These are phyloP conservation scores for Aspergillus hiratsukae DNA, from an alignment of 2,329 filamentous ascomycete species.

Conservation along the genomic window DNA sequence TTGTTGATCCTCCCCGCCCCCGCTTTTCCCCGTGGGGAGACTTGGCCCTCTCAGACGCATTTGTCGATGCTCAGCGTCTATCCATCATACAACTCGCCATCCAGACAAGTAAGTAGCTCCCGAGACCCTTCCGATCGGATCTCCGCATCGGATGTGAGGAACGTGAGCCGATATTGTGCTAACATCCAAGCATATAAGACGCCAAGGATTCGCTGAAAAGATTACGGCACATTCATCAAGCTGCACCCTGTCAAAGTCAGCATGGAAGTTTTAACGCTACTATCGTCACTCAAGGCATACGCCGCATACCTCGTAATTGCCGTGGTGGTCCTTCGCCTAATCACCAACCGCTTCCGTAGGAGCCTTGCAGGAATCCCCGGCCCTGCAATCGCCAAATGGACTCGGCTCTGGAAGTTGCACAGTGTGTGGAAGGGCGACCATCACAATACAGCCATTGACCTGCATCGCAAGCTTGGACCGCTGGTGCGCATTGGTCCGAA, in stretches of 20 bases:
- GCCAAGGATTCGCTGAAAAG: background rate
- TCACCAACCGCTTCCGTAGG: background rate
- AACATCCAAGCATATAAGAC: background rate
- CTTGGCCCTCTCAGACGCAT: background rate
- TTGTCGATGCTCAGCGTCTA: background rate
- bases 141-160: background rate
- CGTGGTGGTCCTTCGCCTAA: background rate
- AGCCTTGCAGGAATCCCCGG: background rate
- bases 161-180: background rate
- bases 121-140: background rate
- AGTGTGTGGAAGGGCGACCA: conserved; percentile 15
- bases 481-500: conserved; percentile 7
- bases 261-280: background rate
- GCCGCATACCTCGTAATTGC: background rate
- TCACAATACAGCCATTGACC: conserved; percentile 8
- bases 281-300: background rate
- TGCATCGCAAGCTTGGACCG: conserved; percentile 2
- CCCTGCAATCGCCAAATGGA: conserved; percentile 3
- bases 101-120: background rate
- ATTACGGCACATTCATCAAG: background rate
- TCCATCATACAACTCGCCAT: background rate
- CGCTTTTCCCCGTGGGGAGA: background rate
- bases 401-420: conserved; percentile 15
- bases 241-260: background rate
- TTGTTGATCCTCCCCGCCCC: background rate